phyloP scores from a whole-genome alignment of 495 filamentous ascomycete genomes.

The Penicillium chermesinum region DNA sequence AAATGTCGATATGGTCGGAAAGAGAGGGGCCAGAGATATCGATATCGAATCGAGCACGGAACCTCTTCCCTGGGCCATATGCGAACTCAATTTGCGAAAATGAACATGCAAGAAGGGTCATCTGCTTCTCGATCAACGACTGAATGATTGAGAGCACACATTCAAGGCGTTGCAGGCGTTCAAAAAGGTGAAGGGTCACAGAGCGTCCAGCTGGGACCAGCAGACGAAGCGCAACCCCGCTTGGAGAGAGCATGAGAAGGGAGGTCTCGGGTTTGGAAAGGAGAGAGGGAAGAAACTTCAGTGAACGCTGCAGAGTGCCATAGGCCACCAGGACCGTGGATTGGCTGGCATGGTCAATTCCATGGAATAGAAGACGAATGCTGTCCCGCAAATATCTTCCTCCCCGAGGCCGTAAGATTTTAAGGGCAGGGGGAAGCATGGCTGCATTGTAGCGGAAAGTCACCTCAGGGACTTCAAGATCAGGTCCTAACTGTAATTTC shows the following conservation, averaged over 20 bases:
- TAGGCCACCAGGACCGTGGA: slow-evolving; percentile 38
- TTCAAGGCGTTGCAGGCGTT: slow-evolving; percentile 39
- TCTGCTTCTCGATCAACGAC: slow-evolving; percentile 31
- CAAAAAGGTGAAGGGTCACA: slow-evolving; percentile 31
- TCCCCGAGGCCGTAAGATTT: slow-evolving; percentile 24
- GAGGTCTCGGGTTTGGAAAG: slow-evolving; percentile 28
- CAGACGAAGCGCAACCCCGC: slow-evolving; percentile 40
- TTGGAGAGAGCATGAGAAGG: slow-evolving; percentile 30
- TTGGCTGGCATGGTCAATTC: slow-evolving; percentile 31
- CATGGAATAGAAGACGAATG: slow-evolving; percentile 38
- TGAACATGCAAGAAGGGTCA: slow-evolving; percentile 30
- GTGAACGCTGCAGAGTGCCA: slow-evolving; percentile 25
- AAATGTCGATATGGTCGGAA: slow-evolving; percentile 19
- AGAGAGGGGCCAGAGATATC: slow-evolving; percentile 15
- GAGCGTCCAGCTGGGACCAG: slow-evolving; percentile 34
- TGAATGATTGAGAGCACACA: slow-evolving; percentile 39
- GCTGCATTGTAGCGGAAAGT: slow-evolving; percentile 30
- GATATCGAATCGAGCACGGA: slow-evolving; percentile 31
- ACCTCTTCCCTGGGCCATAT: slow-evolving; percentile 29
- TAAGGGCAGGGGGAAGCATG: slow-evolving; percentile 29
- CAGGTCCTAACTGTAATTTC: slow-evolving; percentile 28
- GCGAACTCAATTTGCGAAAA: slow-evolving; percentile 33
- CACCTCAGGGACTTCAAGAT: slow-evolving; percentile 33
- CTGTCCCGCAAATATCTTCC: slow-evolving; percentile 31
- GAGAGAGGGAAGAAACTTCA: slow-evolving; percentile 23